Evolutionary conservation across 352 stramenopile genomes (phyloP).

Genomic region (Paralagenidium karlingii): DNA sequence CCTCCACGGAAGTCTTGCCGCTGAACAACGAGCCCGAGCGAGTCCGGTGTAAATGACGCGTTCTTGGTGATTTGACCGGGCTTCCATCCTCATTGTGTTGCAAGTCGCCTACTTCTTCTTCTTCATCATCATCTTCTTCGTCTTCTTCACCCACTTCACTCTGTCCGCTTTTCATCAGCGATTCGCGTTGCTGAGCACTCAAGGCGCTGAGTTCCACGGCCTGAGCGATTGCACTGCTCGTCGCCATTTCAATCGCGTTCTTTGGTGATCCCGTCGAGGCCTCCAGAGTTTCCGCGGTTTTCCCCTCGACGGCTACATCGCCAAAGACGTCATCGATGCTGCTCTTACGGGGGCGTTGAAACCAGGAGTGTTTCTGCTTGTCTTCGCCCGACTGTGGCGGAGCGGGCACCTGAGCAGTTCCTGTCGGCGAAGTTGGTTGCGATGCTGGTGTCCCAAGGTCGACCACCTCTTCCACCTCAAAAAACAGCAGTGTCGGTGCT

Average conservation of each 20-base stretch:
- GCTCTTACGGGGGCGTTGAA: not conserved
- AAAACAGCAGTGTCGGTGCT: slow-evolving; percentile 72
- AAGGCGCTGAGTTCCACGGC: slow-evolving; percentile 44
- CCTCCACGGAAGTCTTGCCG: slow-evolving; percentile 50
- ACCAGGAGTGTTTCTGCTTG: not conserved
- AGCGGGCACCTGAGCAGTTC: too few species aligned
- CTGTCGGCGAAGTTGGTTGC: not conserved
- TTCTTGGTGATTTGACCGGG: too few species aligned
- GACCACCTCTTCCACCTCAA: slow-evolving; percentile 47
- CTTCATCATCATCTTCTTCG: slow-evolving; percentile 11
- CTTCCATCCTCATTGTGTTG: slow-evolving; percentile 8
- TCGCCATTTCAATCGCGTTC: slow-evolving; percentile 63
- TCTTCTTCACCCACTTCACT: slow-evolving; percentile 16
- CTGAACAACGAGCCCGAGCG: slow-evolving; percentile 51
- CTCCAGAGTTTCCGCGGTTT: slow-evolving; percentile 8
- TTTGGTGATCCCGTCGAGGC: slow-evolving; percentile 16
- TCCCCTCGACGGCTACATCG: slow-evolving; percentile 12
- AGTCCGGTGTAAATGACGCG: slow-evolving; percentile 12
- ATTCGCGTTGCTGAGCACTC: slow-evolving; percentile 11
- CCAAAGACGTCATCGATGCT: not conserved
- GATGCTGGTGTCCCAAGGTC: not conserved
- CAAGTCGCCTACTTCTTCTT: slow-evolving; percentile 10
- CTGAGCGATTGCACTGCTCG: slow-evolving; percentile 59
- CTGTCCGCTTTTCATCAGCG: too few species aligned
- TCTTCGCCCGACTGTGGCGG: too few species aligned